Evolutionary conservation across 768 basidiomycete genomes (phyloP), one percentile per base, ranked within the genome.

Genomic region (Podaxis sp.): DNA sequence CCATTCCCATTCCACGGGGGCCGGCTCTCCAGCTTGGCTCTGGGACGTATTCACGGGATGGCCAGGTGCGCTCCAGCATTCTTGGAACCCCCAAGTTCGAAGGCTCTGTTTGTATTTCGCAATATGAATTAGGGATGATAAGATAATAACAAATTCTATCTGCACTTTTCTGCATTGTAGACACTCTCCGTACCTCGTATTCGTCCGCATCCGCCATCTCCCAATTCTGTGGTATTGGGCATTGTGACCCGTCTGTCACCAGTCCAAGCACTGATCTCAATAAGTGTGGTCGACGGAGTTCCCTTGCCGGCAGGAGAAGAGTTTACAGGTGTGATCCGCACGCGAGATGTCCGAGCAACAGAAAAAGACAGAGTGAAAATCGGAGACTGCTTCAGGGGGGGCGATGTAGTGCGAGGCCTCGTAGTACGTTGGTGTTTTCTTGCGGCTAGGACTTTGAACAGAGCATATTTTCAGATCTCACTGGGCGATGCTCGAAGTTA

Each of bases 291-390:
- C 42, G 93, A 97, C 67, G 93, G 90, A 14, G 78, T 90, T 13
- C 91, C 93, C 1, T 77, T 95, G 50, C 87, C 91, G 38, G 74
- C 79, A 6, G 91, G 92, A 28, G 93, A 95, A 70, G 94, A 96
- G 66, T 96, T 95, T 66, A 86, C 82, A 0, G 94, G 94, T 4
- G 88, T 96, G 21, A 91, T 97, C 64, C 86, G 95, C 36, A 78
- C 81, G 4, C 93, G 95, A 72, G 95, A 97, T 72, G 87, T 97
- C 21, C 77, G 95, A 57, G 89, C 90, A 11, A 95, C 93, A 1
- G 93, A 95, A 68, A 94, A 91, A 66, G 93, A 95, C 75, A 87
- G 85, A 66, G 84, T 95, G 61, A 93, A 90, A 74, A 90, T 95
- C 62, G 86, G 87, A 35, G 91, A 94, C 66, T 96, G 93, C 68